Evolutionary conservation across 73 alveolate species (phyloP).

Genomic region (Paramecium sexaurelia): DNA sequence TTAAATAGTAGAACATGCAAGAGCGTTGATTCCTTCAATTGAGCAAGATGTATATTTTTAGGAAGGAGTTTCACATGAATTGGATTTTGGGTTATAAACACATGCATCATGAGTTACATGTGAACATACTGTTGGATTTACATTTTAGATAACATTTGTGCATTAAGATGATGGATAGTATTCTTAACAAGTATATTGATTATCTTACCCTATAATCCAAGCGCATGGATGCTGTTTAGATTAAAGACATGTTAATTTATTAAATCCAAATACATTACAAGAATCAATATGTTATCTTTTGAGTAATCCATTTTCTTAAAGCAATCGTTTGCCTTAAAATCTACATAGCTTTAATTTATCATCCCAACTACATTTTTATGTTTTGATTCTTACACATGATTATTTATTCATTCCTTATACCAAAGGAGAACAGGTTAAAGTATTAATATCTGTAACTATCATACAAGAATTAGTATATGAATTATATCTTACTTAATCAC

Average conservation of each 20-base stretch:
- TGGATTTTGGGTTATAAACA: not conserved
- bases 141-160: not conserved
- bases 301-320: not conserved
- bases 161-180: not conserved
- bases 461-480: not conserved
- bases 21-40: not conserved
- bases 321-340: not conserved
- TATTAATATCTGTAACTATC: not conserved
- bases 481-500: not conserved
- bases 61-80: not conserved
- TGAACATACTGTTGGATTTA: not conserved
- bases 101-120: not conserved
- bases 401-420: not conserved
- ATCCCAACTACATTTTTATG: not conserved
- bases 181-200: not conserved
- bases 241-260: not conserved
- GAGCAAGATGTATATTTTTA: not conserved
- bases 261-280: not conserved
- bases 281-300: not conserved
- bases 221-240: not conserved
- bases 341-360: not conserved
- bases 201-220: not conserved
- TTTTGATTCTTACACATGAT: not conserved
- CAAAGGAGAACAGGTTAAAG: not conserved
- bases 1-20: not conserved